Evolutionary conservation across 192 early-diverging fungal genomes (phyloP), one percentile per base, ranked within the genome.

Genomic region (Funneliformis mosseae): DNA sequence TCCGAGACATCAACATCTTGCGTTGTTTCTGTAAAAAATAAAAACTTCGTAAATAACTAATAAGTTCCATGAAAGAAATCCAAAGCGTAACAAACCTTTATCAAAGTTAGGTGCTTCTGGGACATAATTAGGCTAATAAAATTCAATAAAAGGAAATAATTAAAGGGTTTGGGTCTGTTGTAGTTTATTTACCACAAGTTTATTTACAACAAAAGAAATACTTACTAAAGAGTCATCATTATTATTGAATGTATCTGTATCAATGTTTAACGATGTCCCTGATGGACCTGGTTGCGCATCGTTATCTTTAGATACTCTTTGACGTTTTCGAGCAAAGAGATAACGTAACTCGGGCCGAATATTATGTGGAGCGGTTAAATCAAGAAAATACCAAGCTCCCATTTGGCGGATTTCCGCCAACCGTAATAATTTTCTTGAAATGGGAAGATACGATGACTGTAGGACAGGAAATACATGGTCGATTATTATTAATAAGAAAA

Each of bases 391-490:
- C 6, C 68, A 67, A 27, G 81, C 70, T n/a, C 87, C 86, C 48
- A 79, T 80, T 45, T 70, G 67, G 5, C 82, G 82, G 18, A 86
- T 87, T 33, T 83, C 79, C 21, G 66, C 71, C 4, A 89, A 66
- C n/a, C 80, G 79, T 38, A 83, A 74, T 82, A 90, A 80, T 64
- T 84, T 85, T 33, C 81, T 77, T 5, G 89, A 85, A 12, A 74
- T 25, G 11, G 88, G 89, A 21, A 89, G 81, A 74, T 79, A 90
- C 5, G 77, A 81, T 28, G 87, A 81, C 81, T 86, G 23, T 7
- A 64, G 60, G 25, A 16, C 7, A 45, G 23, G 11, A 45, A 72
- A 23, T 45, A 11, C 8, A 8, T 23, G 41, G 70, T 39, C 8
- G 3, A 25, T 21, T 0, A 55, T 7, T 21, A 5, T 21, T n/a